Evolutionary conservation across 495 filamentous ascomycete species (phyloP), one percentile per base, ranked within the genome.

Genomic region (Penicillium samsonianum): DNA sequence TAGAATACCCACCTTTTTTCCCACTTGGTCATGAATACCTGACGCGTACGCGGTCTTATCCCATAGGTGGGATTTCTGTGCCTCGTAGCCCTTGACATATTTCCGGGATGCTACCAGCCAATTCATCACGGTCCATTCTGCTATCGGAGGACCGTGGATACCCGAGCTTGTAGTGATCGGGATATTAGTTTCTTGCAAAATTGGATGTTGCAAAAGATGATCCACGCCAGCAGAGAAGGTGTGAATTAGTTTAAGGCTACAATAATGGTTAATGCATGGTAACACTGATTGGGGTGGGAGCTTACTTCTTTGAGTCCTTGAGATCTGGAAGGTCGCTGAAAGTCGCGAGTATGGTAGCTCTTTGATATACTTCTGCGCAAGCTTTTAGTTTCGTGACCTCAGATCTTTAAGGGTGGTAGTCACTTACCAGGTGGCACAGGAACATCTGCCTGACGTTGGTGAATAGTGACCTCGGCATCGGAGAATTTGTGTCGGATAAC

Each of bases 141-240:
- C 78, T 54, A 96, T 96, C 55, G 91, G 89, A 0, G 92, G 90
- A 14, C 88, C 89, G 62, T 92, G 89, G 48, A 94, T 83, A 16
- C 90, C 90, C 20, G 83, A 87, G 37, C 87, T 84, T 6, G 88
- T 92, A 22, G 86, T 87, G 48, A 96, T 78, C 0, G 79, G 71
- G 49, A 92, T 80, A 14, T 84, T 62, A 12, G 83, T 84, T 17
- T 85, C 77, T 28, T 68, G 85, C 59, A 88, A 87, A 2, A 93
- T 75, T 5, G 88, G 88, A 33, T 82, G 63, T 4, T 83, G 63
- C 26, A 83, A 52, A 8, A 92, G 61, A 55, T 86, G 86, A 64
- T 96, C 90, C 11, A 83, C 80, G 2, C 91, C 91, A 5, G 91
- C 91, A 44, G 82, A 87, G 65, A 85, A 79, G 23, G 91, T 78